Evolutionary conservation across 2,329 filamentous ascomycete genomes (phyloP).

Genomic region (Phyllosticta citrichinensis): DNA sequence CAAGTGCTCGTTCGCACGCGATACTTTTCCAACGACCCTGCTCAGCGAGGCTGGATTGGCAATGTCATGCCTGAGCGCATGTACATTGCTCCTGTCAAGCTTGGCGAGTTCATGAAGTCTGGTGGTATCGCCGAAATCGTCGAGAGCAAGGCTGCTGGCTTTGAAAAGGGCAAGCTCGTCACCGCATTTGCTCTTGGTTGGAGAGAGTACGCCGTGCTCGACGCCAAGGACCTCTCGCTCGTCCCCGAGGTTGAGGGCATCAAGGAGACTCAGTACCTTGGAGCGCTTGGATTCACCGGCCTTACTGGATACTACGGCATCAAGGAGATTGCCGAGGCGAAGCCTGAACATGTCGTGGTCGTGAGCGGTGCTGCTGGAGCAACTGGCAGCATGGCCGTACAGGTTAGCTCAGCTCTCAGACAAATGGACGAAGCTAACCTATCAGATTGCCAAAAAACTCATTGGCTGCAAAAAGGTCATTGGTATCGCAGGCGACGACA

Average conservation of each 20-base stretch:
- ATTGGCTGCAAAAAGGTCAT: constrained; percentile 39
- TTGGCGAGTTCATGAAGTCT: constrained; percentile 61
- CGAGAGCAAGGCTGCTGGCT: constrained; percentile 47
- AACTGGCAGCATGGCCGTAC: constrained; percentile 65
- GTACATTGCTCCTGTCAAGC: constrained; percentile 59
- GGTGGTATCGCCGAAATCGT: constrained; percentile 49
- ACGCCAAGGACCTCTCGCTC: neutral
- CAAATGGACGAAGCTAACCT: neutral
- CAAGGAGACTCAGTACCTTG: constrained; percentile 13
- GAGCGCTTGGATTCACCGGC: constrained; percentile 52
- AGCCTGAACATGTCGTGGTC: constrained; percentile 63
- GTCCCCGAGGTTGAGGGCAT: neutral
- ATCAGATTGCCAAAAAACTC: constrained; percentile 44
- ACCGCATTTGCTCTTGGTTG: constrained; percentile 47
- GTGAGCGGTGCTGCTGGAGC: constrained; percentile 70
- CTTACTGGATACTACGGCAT: constrained; percentile 71
- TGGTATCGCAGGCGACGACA: constrained; percentile 43
- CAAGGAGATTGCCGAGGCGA: constrained; percentile 55
- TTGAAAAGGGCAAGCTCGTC: constrained; percentile 50
- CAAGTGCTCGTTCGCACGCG: constrained; percentile 39
- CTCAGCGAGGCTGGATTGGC: constrained; percentile 29
- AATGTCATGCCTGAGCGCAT: constrained; percentile 30
- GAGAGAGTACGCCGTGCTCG: constrained; percentile 54
- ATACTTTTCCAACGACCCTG: constrained; percentile 44
- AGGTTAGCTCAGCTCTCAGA: constrained; percentile 39